phyloP scores from a whole-genome alignment of 1,284 basidiomycete species.

The Fomitopsis betulina region DNA sequence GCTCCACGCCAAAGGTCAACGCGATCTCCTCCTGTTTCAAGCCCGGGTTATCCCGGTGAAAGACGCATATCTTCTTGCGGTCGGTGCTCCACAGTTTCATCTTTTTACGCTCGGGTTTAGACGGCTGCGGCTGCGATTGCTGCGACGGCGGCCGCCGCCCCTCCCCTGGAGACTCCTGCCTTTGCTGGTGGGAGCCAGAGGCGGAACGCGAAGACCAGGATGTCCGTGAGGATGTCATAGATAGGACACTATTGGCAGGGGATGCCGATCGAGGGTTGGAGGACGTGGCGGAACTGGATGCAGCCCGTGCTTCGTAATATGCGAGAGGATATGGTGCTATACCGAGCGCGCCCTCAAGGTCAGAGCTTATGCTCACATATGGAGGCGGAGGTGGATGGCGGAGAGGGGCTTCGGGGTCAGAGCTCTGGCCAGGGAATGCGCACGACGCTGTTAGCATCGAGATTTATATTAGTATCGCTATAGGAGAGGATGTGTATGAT shows the following conservation, averaged over 20 bases:
- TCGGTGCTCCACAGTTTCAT: constrained; percentile 65
- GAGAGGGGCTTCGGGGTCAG: constrained; percentile 41
- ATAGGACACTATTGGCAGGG: constrained; percentile 49
- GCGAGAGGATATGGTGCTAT: constrained; percentile 20
- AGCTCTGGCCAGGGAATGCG: constrained; percentile 25
- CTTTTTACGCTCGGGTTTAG: constrained; percentile 60
- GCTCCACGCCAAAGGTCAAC: constrained; percentile 70
- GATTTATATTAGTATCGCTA: constrained; percentile 7
- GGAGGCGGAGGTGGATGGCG: constrained; percentile 24
- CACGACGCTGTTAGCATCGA: constrained; percentile 14
- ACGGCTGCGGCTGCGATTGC: constrained; percentile 20
- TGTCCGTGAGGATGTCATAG: constrained; percentile 40
- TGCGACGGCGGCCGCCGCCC: too few relatives aligned
- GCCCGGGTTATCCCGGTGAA: constrained; percentile 57
- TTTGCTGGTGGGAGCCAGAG: constrained; percentile 30
- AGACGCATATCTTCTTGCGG: constrained; percentile 74
- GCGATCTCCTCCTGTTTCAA: constrained; percentile 82
- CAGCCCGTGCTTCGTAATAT: constrained; percentile 39
- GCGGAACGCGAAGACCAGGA: constrained; percentile 42
- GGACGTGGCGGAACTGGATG: constrained; percentile 30
- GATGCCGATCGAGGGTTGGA: constrained; percentile 53
- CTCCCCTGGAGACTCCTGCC: constrained; percentile 14
- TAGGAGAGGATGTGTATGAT: constrained; percentile 8
- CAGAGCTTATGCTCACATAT: neutral
- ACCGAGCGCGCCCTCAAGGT: constrained; percentile 5